phyloP scores from a whole-genome alignment of 2,329 filamentous ascomycete genomes.

The Pochonia chlamydosporia region DNA sequence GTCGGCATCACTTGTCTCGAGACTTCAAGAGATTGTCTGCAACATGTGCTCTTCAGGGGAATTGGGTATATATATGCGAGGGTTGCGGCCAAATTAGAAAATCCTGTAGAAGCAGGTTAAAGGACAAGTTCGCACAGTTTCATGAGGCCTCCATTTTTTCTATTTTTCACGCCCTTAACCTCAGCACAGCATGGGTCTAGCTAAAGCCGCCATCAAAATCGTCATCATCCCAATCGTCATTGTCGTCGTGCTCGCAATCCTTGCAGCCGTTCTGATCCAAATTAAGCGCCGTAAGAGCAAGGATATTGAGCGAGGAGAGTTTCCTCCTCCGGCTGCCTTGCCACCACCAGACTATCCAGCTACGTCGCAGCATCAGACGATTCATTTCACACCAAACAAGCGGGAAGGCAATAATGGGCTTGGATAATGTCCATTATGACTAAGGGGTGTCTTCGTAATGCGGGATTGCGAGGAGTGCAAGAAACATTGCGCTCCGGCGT shows the following conservation, averaged over 20 bases:
- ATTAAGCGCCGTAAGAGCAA: neutral
- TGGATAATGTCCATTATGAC: neutral
- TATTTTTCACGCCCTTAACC: neutral
- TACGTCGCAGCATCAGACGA: neutral
- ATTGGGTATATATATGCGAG: neutral
- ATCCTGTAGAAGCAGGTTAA: neutral
- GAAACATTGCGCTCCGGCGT: too few relatives aligned
- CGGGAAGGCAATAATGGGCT: neutral
- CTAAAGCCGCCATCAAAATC: neutral
- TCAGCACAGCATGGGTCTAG: neutral
- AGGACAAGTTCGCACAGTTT: too few relatives aligned
- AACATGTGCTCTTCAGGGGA: neutral
- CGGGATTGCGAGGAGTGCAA: too few relatives aligned
- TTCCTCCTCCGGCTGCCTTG: neutral
- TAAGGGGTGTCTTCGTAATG: too few relatives aligned
- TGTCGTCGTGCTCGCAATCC: neutral
- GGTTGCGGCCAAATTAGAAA: neutral
- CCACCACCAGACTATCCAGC: neutral
- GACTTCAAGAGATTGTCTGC: neutral
- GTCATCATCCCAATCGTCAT: neutral
- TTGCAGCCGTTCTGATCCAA: neutral
- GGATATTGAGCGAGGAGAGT: neutral
- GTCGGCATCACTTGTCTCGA: neutral
- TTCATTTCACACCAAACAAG: neutral
- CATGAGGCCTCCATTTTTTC: too few relatives aligned